Evolutionary conservation across 345 rosid genomes (phyloP).

Genomic region (Acer saccharum): DNA sequence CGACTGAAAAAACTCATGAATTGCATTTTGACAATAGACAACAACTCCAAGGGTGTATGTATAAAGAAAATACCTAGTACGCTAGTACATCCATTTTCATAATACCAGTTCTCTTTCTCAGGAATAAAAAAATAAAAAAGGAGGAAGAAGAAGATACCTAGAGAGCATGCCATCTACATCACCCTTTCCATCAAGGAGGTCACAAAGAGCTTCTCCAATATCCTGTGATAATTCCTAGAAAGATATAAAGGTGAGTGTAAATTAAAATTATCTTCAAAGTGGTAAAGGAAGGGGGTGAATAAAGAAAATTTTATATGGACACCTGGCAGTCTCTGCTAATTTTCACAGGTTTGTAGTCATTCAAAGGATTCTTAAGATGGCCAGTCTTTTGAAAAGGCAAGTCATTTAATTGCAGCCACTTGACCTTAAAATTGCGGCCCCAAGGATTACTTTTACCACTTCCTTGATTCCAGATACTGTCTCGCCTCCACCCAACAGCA

Average conservation of each 20-base stretch:
- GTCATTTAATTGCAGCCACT: conserved; percentile 80
- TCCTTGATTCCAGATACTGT: conserved; percentile 89
- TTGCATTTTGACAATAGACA: conserved; percentile 10
- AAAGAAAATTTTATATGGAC: conserved; percentile 15
- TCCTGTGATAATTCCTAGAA: conserved; percentile 81
- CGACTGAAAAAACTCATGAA: conserved; percentile 18
- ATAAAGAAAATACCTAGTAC: conserved; percentile 42
- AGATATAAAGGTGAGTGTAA: conserved; percentile 13
- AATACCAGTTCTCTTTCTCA: not conserved
- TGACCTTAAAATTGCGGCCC: conserved; percentile 93
- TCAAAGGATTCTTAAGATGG: conserved; percentile 92
- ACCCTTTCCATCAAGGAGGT: conserved; percentile 69
- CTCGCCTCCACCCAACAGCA: conserved; percentile 91
- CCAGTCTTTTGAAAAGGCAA: conserved; percentile 95
- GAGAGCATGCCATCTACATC: conserved; percentile 47
- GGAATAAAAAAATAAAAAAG: not conserved
- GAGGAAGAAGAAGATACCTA: conserved; percentile 43
- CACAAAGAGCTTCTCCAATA: conserved; percentile 93
- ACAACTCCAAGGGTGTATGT: conserved; percentile 9
- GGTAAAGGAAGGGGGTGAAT: conserved; percentile 8
- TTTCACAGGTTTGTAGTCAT: conserved; percentile 93
- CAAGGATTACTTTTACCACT: conserved; percentile 81
- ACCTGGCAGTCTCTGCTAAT: conserved; percentile 99
- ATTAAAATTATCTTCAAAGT: conserved; percentile 4
- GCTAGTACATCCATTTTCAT: not conserved